Conservation (phyloP, 1,284 basidiomycete species). For the Sporisorium exsertum region DNA sequence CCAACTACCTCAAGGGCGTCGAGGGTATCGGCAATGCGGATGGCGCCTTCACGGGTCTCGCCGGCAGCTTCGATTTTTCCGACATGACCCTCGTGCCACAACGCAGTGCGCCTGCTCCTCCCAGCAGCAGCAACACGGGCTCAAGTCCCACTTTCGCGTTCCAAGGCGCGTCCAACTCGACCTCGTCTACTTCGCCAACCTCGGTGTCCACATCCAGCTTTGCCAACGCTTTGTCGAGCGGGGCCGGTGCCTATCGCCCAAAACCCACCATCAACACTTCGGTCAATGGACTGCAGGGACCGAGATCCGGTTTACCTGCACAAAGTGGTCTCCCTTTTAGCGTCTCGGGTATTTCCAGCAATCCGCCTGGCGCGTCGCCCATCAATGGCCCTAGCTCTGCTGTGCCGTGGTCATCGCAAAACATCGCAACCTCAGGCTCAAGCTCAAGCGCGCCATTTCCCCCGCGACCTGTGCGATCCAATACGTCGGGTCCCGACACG, state of each 20-base stretch:
- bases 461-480: slow-evolving; percentile 50
- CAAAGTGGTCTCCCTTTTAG: slow-evolving; percentile 38
- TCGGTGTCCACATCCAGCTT: slow-evolving; percentile 21
- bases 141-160: slow-evolving; percentile 17
- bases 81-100: slow-evolving; percentile 58
- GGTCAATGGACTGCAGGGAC: slow-evolving; percentile 12
- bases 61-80: slow-evolving; percentile 39
- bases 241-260: slow-evolving; percentile 36
- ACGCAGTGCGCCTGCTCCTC: slow-evolving; percentile 60
- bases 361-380: slow-evolving; percentile 34
- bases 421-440: slow-evolving; percentile 11
- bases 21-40: slow-evolving; percentile 37
- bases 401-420: slow-evolving; percentile 34
- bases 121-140: slow-evolving; percentile 17
- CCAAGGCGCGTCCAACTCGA: slow-evolving; percentile 12
- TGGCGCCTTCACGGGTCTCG: slow-evolving; percentile 34
- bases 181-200: slow-evolving; percentile 18
- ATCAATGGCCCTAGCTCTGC: slow-evolving; percentile 21
- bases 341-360: slow-evolving; percentile 17
- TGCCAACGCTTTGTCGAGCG: slow-evolving; percentile 23
- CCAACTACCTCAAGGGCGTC: slow-evolving; percentile 42
- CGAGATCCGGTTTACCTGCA: slow-evolving; percentile 34
- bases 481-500: slow-evolving; percentile 45
- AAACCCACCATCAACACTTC: slow-evolving; percentile 40
- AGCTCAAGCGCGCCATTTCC: slow-evolving; percentile 20